A percentile compares a stretch with the other conserved stretches of the same genome.
Conservation (phyloP, 2,329 filamentous ascomycete genomes). For the Colletotrichum incanum region DNA sequence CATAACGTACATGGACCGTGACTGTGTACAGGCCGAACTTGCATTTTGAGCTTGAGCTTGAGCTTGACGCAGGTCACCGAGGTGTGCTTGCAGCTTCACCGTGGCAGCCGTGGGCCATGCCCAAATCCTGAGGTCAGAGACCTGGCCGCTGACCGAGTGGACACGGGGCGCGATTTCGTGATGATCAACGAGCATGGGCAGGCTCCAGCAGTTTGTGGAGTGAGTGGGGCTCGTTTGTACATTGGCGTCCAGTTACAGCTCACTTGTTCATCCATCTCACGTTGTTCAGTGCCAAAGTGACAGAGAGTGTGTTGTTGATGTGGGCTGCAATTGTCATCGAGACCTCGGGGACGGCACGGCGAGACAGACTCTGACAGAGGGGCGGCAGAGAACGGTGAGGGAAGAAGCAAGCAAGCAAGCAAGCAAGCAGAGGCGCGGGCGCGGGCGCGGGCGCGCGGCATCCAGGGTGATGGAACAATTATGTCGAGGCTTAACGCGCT, state of each 20-base stretch:
- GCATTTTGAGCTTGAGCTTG: neutral
- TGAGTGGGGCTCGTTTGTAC: constrained; percentile 9
- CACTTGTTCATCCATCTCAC: neutral
- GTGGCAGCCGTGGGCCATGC: constrained; percentile 7
- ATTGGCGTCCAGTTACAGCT: constrained; percentile 10
- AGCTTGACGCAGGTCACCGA: constrained; percentile 1
- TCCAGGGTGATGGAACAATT: no score
- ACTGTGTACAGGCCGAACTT: neutral
- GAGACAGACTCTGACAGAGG: constrained; percentile 2
- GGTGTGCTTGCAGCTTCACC: constrained; percentile 20
- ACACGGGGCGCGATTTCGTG: constrained; percentile 20
- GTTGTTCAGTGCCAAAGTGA: neutral
- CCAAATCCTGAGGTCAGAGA: constrained; percentile 23
- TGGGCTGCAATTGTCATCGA: neutral
- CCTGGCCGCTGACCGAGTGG: constrained; percentile 18
- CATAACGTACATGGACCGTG: neutral
- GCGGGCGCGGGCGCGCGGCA: no score
- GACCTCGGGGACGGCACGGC: constrained; percentile 4
- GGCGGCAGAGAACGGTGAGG: constrained; percentile 15
- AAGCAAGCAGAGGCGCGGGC: constrained; percentile 3
- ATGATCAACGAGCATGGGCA: constrained; percentile 32
- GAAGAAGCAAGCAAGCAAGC: constrained; percentile 28
- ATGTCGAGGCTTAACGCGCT: neutral
- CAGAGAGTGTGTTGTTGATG: neutral
- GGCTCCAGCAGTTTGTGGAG: constrained; percentile 23